A percentile compares a stretch with the other conserved stretches of the same genome.
Evolutionary conservation across 495 filamentous ascomycete genomes (phyloP).

Genomic region (Penicillium verhagenii): DNA sequence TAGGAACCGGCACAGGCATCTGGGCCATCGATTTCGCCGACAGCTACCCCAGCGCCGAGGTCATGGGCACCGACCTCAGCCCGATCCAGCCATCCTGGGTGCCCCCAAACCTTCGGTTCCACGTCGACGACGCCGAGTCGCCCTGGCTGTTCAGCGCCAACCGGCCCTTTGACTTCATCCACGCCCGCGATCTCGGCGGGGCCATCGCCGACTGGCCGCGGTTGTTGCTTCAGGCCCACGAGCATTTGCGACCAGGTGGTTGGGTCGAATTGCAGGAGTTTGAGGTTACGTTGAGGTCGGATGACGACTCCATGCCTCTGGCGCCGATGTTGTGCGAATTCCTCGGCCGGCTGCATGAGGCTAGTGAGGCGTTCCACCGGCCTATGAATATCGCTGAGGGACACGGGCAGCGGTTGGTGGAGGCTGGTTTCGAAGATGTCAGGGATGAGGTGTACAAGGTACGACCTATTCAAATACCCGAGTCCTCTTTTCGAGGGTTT

Average conservation of each 20-base stretch:
- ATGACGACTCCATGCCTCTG: constrained; percentile 37
- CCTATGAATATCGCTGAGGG: constrained; percentile 39
- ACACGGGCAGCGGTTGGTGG: constrained; percentile 29
- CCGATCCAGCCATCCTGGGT: constrained; percentile 37
- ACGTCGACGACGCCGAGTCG: constrained; percentile 50
- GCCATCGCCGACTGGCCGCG: constrained; percentile 46
- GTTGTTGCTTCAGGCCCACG: constrained; percentile 34
- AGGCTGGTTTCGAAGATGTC: constrained; percentile 41
- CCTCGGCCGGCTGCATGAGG: constrained; percentile 30
- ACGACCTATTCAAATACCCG: constrained; percentile 2
- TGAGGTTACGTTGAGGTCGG: constrained; percentile 40
- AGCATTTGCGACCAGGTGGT: constrained; percentile 50
- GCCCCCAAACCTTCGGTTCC: constrained; percentile 47
- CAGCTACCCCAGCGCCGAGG: constrained; percentile 50
- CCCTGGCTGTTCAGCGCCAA: constrained; percentile 47
- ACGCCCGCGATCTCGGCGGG: constrained; percentile 48
- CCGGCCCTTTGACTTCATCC: constrained; percentile 47
- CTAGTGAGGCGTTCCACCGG: constrained; percentile 37
- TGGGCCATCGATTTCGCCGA: constrained; percentile 65
- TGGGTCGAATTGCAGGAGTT: constrained; percentile 57
- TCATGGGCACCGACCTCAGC: constrained; percentile 39
- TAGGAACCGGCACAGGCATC: constrained; percentile 66
- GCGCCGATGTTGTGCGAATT: constrained; percentile 34
- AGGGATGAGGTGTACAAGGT: constrained; percentile 45
- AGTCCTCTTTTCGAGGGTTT: background rate